Base-by-base conservation (phyloP, 2,329 filamentous ascomycete genomes). In the Leptographium wingfieldii region DNA sequence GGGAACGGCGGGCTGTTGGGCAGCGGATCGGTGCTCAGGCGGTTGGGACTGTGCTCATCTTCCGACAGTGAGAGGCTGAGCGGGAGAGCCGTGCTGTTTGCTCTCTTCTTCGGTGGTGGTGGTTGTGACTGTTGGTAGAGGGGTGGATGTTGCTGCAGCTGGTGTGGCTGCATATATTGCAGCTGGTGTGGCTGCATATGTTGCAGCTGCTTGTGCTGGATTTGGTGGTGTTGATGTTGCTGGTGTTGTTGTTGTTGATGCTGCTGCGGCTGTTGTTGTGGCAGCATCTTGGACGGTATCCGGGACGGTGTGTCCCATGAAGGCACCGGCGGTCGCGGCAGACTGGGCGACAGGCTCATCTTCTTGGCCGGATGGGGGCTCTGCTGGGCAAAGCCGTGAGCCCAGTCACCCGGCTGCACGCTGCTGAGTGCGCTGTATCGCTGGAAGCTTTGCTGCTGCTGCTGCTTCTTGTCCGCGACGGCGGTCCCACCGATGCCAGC, bases 61-160 rank as follows among this genome's bases (percentile, higher is more conserved):
- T 84, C 81, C 2, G 81, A 83, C 2, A 84, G 72, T 0, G 81
- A 83, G 1, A 84, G 70, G 59, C 73, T 82, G 57, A 77, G 75
- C 4, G 76, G 75, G 2, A 73, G 65, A 0, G 70, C 72, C 5
- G 69, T 64, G 14, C 62, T 62, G 46, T 63, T 57, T 6, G 62
- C 2, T 63, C 59, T 48, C 65, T 60, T 43, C 65, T 60, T 56
- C 65, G 67, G 60, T 27, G 53, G 19, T 5, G 33, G 53, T 25
- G n/a, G 48, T 10, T 48, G 43, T n/a, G 14, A 10, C 19, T n/a
- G 40, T 19, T 16, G 40, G 40, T n/a, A n/a, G 14, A n/a, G 40
- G 7, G 29, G 57, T 48, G 56, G 58, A 6, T 40, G 60, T 10
- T 49, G n/a, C 7, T 35, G 33, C 9, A 9, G 33, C 54, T 49